Percentiles rank a stretch among this genome's conserved stretches.
These are phyloP conservation scores for Quercus suber DNA, from an alignment of 306 rosid species.

Conservation along the genomic window DNA sequence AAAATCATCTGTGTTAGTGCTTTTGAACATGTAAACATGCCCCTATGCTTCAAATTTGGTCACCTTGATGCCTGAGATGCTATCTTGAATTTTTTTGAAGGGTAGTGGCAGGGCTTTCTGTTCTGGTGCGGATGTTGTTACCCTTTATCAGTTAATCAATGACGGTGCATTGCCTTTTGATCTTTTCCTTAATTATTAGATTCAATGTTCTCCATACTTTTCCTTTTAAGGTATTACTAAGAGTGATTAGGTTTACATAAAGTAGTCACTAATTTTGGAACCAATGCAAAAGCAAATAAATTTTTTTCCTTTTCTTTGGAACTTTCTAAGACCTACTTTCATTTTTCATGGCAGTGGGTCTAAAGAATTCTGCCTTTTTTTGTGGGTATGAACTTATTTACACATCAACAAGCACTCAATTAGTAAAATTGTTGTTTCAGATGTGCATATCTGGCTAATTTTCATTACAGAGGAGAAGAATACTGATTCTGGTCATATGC, in stretches of 20 bases:
- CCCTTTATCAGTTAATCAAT: constrained; percentile 55
- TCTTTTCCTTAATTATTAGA: constrained; percentile 3
- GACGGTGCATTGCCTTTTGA: constrained; percentile 51
- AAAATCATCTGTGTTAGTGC: neutral
- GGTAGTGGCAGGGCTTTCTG: constrained; percentile 92
- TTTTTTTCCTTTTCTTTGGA: neutral
- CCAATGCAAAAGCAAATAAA: neutral
- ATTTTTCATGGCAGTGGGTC: constrained; percentile 3
- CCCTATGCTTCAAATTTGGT: constrained; percentile 13
- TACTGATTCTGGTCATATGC: neutral
- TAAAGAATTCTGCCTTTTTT: neutral
- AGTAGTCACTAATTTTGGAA: neutral
- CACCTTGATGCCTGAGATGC: constrained; percentile 32
- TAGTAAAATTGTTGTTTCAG: neutral
- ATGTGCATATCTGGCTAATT: neutral
- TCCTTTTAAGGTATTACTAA: neutral
- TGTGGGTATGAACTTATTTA: neutral
- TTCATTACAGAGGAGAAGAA: no score
- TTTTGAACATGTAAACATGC: neutral
- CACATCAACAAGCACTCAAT: neutral
- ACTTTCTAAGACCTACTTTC: constrained; percentile 3
- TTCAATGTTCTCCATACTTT: neutral
- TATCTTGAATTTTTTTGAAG: constrained; percentile 45
- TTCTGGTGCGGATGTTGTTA: constrained; percentile 80
- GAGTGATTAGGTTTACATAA: neutral